Evolutionary conservation across 148 eudicot species (phyloP).

Genomic region (Rhododendron ovatum): DNA sequence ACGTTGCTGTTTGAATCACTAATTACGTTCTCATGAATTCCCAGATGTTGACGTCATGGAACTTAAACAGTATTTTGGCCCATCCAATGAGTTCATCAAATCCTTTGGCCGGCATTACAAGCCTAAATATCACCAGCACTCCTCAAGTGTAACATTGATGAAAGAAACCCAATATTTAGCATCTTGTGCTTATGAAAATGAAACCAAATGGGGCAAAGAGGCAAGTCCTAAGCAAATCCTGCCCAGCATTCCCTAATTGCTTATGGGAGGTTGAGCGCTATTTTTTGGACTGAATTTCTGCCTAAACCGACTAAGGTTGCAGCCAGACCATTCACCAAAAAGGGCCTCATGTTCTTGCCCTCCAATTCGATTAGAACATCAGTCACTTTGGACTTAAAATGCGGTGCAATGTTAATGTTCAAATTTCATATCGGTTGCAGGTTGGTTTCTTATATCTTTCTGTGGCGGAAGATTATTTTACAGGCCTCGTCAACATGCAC

Average conservation of each 20-base stretch:
- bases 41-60: constrained; percentile 27
- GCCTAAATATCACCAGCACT: not conserved
- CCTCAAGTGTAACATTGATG: not conserved
- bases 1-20: not conserved
- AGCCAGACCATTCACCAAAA: too few relatives aligned
- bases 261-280: not conserved
- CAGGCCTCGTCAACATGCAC: constrained; percentile 30
- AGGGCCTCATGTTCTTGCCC: too few relatives aligned
- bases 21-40: not conserved
- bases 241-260: not conserved
- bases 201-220: constrained; percentile 67
- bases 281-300: not conserved
- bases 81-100: constrained; percentile 41
- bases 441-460: constrained; percentile 47
- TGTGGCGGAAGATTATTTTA: constrained; percentile 51
- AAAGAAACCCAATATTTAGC: constrained; percentile 43
- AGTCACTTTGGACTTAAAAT: too few relatives aligned
- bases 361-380: too few relatives aligned
- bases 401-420: too few relatives aligned
- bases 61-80: constrained; percentile 29
- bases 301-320: not conserved
- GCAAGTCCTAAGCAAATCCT: constrained; percentile 14
- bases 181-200: constrained; percentile 43
- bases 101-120: constrained; percentile 16
- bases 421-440: constrained; percentile 15